Base-by-base conservation (phyloP, 176 grass and related monocot genomes). In the Neostapfia colusana region DNA sequence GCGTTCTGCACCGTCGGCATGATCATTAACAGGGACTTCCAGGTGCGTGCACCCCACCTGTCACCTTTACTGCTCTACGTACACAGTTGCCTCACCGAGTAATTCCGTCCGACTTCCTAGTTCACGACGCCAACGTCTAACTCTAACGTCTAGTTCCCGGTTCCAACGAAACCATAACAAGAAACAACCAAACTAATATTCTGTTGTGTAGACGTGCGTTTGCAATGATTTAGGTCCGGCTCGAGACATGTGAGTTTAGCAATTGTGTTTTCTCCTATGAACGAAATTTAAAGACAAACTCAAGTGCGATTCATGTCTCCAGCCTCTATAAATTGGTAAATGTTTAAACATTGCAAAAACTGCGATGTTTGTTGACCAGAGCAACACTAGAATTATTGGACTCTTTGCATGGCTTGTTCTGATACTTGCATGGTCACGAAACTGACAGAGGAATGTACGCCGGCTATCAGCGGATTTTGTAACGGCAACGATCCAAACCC, bases 21-120 rank as follows among this genome's bases (percentile, higher is more conserved):
- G 88, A 0, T 83, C 83, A 7, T 65, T 63, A 81, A 86, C 72
- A 82, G 82, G 20, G 90, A 93, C 6, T 93, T 90, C 85, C 87
- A 93, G 90, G 90, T 93, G 69, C 73, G 40, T 43, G 2, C 31
- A n/a, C 31, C 55, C 12, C 68, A 58, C 39, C 60, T 58, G 21
- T 42, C 5, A 4, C 61, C 11, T 27, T 10, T 55, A n/a, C 18
- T 20, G 2, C 14, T 53, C 48, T 8, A 2, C 18, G 18, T 6
- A 0, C 6, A 20, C 15, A 54, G 18, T 8, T 17, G 18, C 20
- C 6, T 54, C 50, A 9, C 18, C n/a, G 21, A 54, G 20, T n/a
- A 54, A 57, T 21, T 9, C 51, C n/a, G 7, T 14, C 12, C 44
- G 44, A 25, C 8, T 57, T 26, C 55, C 23, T 12, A 21, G 20